phyloP scores from a whole-genome alignment of 2,329 filamentous ascomycete genomes.

The Xylariaceae sp. region DNA sequence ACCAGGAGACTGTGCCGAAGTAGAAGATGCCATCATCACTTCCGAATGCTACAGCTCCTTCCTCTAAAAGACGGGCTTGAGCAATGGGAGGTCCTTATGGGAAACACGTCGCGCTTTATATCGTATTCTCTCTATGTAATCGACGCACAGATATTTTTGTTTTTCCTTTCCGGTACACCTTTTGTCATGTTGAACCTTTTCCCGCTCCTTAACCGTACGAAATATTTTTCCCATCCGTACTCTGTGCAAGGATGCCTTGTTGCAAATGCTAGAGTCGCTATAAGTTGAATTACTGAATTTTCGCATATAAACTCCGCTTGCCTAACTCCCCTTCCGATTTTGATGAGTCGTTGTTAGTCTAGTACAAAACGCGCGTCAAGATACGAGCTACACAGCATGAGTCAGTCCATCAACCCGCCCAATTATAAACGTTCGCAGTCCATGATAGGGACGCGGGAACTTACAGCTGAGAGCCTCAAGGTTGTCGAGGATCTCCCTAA shows the following conservation, averaged over 20 bases:
- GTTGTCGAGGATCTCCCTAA: slow-evolving; percentile 78
- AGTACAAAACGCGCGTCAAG: slow-evolving; percentile 36
- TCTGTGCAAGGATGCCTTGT: slow-evolving; percentile 4
- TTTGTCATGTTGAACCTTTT: slow-evolving; percentile 14
- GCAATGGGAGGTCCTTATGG: no score
- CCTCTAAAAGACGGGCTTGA: no score
- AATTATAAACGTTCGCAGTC: neutral
- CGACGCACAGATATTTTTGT: neutral
- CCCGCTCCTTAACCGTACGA: slow-evolving; percentile 6
- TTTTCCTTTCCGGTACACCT: slow-evolving; percentile 5
- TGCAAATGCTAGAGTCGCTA: slow-evolving; percentile 3
- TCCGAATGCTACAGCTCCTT: no score
- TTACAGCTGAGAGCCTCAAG: slow-evolving; percentile 76
- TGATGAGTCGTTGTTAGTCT: slow-evolving; percentile 11
- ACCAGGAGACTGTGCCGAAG: no score
- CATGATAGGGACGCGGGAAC: slow-evolving; percentile 28
- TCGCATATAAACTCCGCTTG: slow-evolving; percentile 10
- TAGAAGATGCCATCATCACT: no score
- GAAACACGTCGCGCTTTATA: no score
- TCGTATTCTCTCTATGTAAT: no score
- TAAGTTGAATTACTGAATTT: slow-evolving; percentile 19
- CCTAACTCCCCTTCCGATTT: slow-evolving; percentile 4
- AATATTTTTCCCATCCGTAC: slow-evolving; percentile 2
- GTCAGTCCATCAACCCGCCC: slow-evolving; percentile 13
- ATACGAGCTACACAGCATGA: slow-evolving; percentile 29